Evolutionary conservation across 345 rosid genomes (phyloP).

Genomic region (Eucalyptus marginata): DNA sequence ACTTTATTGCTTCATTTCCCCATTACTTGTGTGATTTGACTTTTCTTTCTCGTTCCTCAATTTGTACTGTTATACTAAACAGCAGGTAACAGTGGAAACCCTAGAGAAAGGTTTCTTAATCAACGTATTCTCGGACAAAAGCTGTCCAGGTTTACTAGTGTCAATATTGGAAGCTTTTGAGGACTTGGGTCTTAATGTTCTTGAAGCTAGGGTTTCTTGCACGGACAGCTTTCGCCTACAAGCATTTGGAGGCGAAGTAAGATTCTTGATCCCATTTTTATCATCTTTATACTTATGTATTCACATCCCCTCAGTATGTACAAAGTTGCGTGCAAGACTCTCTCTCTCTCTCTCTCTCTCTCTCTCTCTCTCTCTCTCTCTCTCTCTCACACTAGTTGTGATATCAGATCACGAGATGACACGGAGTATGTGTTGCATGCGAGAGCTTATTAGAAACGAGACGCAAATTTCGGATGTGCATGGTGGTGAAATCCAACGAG

Average conservation of each 20-base stretch:
- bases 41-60: not conserved
- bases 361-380: not conserved
- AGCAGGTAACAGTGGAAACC: slow-evolving; percentile 72
- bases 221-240: slow-evolving; percentile 57
- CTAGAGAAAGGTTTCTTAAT: slow-evolving; percentile 76
- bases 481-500: not conserved
- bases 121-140: slow-evolving; percentile 42
- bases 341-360: not conserved
- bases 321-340: not conserved
- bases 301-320: not conserved
- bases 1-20: not conserved
- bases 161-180: slow-evolving; percentile 78
- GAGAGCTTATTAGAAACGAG: not conserved
- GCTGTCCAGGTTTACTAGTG: slow-evolving; percentile 73
- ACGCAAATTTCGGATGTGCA: not conserved
- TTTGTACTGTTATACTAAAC: not conserved
- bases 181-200: slow-evolving; percentile 61
- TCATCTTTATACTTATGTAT: not conserved
- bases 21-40: not conserved
- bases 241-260: slow-evolving; percentile 74
- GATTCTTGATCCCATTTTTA: not conserved
- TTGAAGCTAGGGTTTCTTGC: slow-evolving; percentile 96
- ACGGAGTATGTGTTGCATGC: not conserved
- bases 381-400: not conserved
- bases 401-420: not conserved